Percentiles rank a stretch among this genome's conserved stretches.
Conservation (phyloP, 169 alveolate species). For the Eimeria acervulina region DNA sequence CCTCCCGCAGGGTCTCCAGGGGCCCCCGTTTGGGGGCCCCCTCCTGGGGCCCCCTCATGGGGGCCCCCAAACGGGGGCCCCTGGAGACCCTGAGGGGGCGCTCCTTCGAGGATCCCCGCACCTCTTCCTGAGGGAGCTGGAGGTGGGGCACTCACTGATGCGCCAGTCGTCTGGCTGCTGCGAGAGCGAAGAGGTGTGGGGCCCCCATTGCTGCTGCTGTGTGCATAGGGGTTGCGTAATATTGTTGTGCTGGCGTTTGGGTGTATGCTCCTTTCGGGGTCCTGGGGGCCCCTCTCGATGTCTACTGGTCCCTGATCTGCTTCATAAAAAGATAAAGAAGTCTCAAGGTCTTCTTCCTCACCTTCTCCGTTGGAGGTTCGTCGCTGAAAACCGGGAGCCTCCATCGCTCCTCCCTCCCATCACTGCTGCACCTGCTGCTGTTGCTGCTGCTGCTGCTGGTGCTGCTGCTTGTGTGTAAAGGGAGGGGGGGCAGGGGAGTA, state of each 20-base stretch:
- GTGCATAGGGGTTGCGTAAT: background rate
- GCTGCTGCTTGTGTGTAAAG: background rate
- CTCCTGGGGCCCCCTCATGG: background rate
- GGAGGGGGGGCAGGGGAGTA: background rate
- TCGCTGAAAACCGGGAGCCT: background rate
- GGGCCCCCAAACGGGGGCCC: background rate
- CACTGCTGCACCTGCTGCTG: background rate
- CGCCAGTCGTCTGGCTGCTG: background rate
- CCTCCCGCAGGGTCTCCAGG: no score
- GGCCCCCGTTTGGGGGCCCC: slow-evolving; percentile 2
- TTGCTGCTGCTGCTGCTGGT: background rate
- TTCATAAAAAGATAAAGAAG: background rate
- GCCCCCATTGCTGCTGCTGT: background rate
- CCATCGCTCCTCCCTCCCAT: slow-evolving; percentile 8
- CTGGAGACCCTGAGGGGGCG: no score
- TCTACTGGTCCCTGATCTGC: background rate
- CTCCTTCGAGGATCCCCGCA: no score
- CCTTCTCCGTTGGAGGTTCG: background rate
- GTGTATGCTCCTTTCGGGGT: background rate
- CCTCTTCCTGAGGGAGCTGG: no score
- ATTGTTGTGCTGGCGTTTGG: background rate
- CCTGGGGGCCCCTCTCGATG: slow-evolving; percentile 7
- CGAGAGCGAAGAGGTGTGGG: background rate
- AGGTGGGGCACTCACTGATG: background rate
- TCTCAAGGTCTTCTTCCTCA: background rate